Evolutionary conservation across 1,284 basidiomycete species (phyloP).

Genomic region (Athelia psychrophila): DNA sequence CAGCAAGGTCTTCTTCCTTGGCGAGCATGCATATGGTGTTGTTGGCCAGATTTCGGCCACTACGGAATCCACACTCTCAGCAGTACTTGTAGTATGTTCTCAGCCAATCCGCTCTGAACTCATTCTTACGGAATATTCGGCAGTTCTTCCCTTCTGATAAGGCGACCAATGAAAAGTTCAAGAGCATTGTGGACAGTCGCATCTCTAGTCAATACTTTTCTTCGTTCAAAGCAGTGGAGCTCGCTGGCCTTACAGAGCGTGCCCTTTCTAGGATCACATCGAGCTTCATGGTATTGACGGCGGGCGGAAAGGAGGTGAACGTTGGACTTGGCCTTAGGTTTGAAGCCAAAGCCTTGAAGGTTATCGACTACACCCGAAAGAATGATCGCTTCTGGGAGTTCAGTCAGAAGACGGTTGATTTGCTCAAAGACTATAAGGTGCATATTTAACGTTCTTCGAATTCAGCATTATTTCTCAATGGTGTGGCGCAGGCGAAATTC

Average conservation of each 20-base stretch:
- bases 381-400: conserved; percentile 90
- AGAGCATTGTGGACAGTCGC: conserved; percentile 56
- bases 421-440: conserved; percentile 85
- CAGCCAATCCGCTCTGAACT: conserved; percentile 1
- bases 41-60: conserved; percentile 86
- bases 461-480: not conserved
- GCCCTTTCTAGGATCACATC: conserved; percentile 90
- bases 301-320: conserved; percentile 82
- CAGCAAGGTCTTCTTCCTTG: conserved; percentile 94
- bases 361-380: conserved; percentile 91
- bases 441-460: conserved; percentile 7
- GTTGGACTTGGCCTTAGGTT: conserved; percentile 96
- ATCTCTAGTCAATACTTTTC: conserved; percentile 66
- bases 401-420: conserved; percentile 80
- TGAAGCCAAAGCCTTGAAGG: conserved; percentile 94
- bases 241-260: conserved; percentile 69
- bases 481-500: conserved; percentile 52
- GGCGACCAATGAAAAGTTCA: conserved; percentile 77
- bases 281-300: conserved; percentile 82
- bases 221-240: conserved; percentile 71
- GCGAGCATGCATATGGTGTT: conserved; percentile 90
- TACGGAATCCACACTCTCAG: conserved; percentile 64
- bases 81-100: conserved; percentile 73
- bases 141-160: conserved; percentile 86
- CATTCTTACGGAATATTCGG: conserved; percentile 7